phyloP scores from a whole-genome alignment of 2,329 filamentous ascomycete genomes.

The Metarhizium sp. region DNA sequence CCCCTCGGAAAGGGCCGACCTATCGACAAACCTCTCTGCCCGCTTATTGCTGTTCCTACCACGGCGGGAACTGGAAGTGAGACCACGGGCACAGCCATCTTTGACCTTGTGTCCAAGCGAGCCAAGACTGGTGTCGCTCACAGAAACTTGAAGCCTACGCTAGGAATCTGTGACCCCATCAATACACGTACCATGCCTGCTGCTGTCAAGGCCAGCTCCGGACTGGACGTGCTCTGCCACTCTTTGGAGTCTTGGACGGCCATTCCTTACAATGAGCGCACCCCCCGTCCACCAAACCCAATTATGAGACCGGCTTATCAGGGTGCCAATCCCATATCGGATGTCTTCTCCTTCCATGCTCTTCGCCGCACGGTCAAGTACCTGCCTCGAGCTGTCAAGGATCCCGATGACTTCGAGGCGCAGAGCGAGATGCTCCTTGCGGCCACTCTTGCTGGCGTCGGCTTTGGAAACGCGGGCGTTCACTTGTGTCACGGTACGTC shows the following conservation, averaged over 20 bases:
- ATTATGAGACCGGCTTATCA: slow-evolving; percentile 91
- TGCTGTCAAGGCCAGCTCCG: slow-evolving; percentile 84
- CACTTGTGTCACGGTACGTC: slow-evolving; percentile 58
- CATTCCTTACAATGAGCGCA: slow-evolving; percentile 84
- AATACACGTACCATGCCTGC: slow-evolving; percentile 96
- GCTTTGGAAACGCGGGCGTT: slow-evolving; percentile 95
- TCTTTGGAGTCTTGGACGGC: slow-evolving; percentile 95
- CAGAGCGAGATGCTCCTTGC: slow-evolving; percentile 94
- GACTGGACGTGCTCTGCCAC: slow-evolving; percentile 92
- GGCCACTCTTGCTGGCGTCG: slow-evolving; percentile 86
- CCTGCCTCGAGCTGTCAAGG: slow-evolving; percentile 74
- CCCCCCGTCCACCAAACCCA: slow-evolving; percentile 77
- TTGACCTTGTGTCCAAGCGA: slow-evolving; percentile 80
- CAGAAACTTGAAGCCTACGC: slow-evolving; percentile 86
- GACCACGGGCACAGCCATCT: slow-evolving; percentile 96
- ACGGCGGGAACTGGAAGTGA: slow-evolving; percentile 84
- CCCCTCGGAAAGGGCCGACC: slow-evolving; percentile 81
- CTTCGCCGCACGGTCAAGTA: slow-evolving; percentile 82
- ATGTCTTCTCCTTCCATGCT: slow-evolving; percentile 89
- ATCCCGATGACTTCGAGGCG: slow-evolving; percentile 86
- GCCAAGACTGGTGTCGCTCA: slow-evolving; percentile 96
- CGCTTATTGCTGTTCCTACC: slow-evolving; percentile 74
- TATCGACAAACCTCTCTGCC: slow-evolving; percentile 59
- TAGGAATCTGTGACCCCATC: slow-evolving; percentile 76
- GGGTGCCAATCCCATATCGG: slow-evolving; percentile 93